A percentile compares a stretch with the other conserved stretches of the same genome.
Conservation (phyloP, 805 yeast genomes). For the Teunomyces cretensis region DNA sequence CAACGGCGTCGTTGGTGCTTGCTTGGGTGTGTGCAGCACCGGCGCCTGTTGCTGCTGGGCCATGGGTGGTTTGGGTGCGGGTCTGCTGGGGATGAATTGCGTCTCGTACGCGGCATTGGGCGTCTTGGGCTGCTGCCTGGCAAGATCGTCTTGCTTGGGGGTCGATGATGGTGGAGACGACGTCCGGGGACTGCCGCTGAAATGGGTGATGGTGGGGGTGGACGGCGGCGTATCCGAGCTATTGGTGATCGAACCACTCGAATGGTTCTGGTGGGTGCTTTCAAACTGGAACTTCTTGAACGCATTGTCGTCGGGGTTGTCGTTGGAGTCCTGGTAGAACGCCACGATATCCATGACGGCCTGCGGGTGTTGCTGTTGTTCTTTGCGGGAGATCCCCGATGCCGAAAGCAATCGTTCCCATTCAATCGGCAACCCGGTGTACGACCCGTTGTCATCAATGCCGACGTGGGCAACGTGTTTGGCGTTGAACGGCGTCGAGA, state of each 20-base stretch:
- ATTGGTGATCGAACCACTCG: constrained; percentile 23
- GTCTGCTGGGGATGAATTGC: constrained; percentile 63
- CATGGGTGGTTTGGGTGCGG: constrained; percentile 63
- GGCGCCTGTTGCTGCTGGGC: constrained; percentile 9
- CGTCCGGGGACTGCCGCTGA: constrained; percentile 1
- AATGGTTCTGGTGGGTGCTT: constrained; percentile 12
- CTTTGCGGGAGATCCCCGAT: constrained; percentile 84
- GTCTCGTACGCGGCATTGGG: constrained; percentile 32
- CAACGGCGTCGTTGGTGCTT: not conserved
- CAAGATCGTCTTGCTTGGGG: constrained; percentile 9
- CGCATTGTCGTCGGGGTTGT: constrained; percentile 43
- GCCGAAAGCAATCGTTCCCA: constrained; percentile 85
- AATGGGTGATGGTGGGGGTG: constrained; percentile 11
- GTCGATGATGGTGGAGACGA: constrained; percentile 20
- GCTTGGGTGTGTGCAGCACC: constrained; percentile 6
- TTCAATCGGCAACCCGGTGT: constrained; percentile 88
- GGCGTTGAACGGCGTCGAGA: constrained; percentile 89
- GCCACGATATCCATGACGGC: constrained; percentile 91
- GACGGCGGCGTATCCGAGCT: constrained; percentile 25
- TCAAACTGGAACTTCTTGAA: constrained; percentile 42
- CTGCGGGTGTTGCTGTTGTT: constrained; percentile 88
- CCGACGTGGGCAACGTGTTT: constrained; percentile 94
- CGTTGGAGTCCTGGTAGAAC: constrained; percentile 65
- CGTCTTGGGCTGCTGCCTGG: constrained; percentile 19
- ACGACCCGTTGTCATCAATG: constrained; percentile 81